Conservation (phyloP, 352 stramenopile species). For the Globisporangium uncinulatum region DNA sequence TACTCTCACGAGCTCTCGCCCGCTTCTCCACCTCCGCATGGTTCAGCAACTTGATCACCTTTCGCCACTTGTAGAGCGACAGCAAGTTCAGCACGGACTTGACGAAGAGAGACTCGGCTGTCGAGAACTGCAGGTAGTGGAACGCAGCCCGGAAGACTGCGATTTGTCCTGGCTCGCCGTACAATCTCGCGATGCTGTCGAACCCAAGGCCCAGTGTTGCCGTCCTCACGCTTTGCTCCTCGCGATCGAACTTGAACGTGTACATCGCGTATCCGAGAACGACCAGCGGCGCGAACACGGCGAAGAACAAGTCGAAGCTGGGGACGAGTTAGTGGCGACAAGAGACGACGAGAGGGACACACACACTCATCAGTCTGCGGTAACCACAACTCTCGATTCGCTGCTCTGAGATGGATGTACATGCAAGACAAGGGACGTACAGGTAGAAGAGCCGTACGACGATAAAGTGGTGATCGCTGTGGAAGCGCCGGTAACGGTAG, state of each 20-base stretch:
- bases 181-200: constrained; percentile 16
- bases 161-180: constrained; percentile 17
- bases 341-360: no score
- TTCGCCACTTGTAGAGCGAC: constrained; percentile 37
- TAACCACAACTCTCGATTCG: no score
- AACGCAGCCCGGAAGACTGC: constrained; percentile 17
- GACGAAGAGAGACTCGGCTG: constrained; percentile 7
- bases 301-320: constrained; percentile 24
- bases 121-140: constrained; percentile 14
- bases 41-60: constrained; percentile 20
- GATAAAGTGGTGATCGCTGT: constrained; percentile 9
- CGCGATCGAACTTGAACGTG: constrained; percentile 20
- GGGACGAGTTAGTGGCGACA: no score
- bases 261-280: constrained; percentile 18
- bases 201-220: constrained; percentile 8
- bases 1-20: not conserved
- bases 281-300: constrained; percentile 20
- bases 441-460: constrained; percentile 19
- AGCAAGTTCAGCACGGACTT: constrained; percentile 33
- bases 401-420: not conserved
- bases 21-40: not conserved
- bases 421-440: not conserved
- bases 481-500: constrained; percentile 17
- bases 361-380: no score
- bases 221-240: not conserved